Percentiles rank a stretch among this genome's conserved stretches.
Conservation (phyloP, 169 alveolate species). For the Neospora caninum region DNA sequence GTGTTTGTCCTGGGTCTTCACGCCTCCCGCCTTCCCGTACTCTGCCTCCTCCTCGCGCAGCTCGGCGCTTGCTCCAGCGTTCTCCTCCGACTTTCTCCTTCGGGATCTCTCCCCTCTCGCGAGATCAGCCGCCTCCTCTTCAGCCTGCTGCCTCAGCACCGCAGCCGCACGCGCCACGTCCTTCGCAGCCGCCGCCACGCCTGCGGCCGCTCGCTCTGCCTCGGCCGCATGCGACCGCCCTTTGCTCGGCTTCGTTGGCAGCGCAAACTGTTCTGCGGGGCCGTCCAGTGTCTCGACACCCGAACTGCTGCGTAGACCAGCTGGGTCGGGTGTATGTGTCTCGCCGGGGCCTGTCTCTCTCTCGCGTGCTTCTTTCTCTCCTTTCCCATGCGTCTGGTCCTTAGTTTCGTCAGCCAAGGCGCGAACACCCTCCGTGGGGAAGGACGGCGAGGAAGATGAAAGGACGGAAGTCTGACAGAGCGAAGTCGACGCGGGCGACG, state of each 20-base stretch:
- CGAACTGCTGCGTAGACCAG: background rate
- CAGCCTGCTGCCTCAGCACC: background rate
- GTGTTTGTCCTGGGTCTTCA: background rate
- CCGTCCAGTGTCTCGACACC: conserved; percentile 9
- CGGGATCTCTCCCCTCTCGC: too few relatives aligned
- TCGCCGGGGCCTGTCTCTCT: background rate
- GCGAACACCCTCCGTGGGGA: background rate
- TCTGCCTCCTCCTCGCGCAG: background rate
- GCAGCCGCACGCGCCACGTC: background rate
- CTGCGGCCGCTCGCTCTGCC: background rate
- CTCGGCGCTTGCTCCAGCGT: background rate
- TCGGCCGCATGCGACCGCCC: background rate
- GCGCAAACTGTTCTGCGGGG: background rate
- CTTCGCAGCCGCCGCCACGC: background rate
- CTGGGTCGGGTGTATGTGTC: background rate
- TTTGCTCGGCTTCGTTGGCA: background rate
- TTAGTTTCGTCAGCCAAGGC: background rate
- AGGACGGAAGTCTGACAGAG: too few relatives aligned
- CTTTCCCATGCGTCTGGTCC: background rate
- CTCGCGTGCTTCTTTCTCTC: background rate
- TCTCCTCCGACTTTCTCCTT: background rate
- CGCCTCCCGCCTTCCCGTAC: background rate
- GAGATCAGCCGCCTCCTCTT: background rate
- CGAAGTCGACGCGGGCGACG: too few relatives aligned
- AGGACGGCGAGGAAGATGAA: too few relatives aligned